Base-by-base conservation (phyloP, 352 stramenopile species). In the Blastocystis sp. region DNA sequence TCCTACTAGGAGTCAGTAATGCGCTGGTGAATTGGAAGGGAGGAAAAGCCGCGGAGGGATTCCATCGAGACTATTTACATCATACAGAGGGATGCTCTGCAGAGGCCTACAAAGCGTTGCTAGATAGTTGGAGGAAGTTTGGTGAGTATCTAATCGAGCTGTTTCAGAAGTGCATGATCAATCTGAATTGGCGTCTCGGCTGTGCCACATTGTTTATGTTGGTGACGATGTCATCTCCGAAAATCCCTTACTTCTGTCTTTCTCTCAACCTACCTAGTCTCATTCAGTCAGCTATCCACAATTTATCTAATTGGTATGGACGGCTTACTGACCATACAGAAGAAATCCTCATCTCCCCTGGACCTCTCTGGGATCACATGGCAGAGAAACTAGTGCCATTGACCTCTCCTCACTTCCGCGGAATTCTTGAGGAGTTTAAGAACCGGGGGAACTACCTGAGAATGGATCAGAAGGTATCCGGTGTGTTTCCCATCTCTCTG, bases 321-420 rank as follows among this genome's bases (percentile, higher is more conserved):
- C 20, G 43, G 37, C 16, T 85, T 64, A 30, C 55, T 11, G 53
- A 24, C 1, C 20, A 73, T 37, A 34, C 30, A 20, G 39, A 65
- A 20, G 73, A 85, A n/a, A 13, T 85, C 34, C 73, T 85, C 16
- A 85, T 85, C 50, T 53, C 45, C 41, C 73, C 73, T 20, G 73
- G 73, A 18, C 73, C 73, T 8, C 47, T 85, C 5, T 62, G 53
- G 34, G 73, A 85, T 43, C 20, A 56, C 18, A 24, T 68, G 30
- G 53, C 43, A 16, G 73, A 85, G 47, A 85, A 65, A 30, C 30
- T 65, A 7, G 30, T 85, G 5, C 47, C 73, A 34, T 8, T 66
- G 3, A 62, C 50, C 20, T 66, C 45, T 8, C 20, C 47, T 8
- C 34, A 68, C 26, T 59, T 62, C 20, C 73, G 56, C 54, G 34